Percentiles rank a stretch among this genome's conserved stretches.
phyloP scores from a whole-genome alignment of 306 rosid genomes.

The Dryas alaskensis region DNA sequence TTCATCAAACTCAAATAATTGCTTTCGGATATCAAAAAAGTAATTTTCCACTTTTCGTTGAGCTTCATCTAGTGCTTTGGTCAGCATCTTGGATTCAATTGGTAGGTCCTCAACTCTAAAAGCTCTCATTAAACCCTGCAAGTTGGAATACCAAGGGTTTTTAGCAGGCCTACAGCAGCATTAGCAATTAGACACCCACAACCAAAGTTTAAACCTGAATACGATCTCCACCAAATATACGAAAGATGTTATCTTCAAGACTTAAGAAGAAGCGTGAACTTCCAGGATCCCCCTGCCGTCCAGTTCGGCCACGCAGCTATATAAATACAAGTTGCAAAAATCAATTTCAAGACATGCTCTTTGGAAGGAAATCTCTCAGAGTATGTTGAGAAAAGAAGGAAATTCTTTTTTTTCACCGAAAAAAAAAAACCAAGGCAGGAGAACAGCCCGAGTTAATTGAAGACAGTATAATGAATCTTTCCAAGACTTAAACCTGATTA shows the following conservation, averaged over 20 bases:
- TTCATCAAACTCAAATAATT: constrained; percentile 90
- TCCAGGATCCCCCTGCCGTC: constrained; percentile 97
- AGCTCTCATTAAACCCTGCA: constrained; percentile 92
- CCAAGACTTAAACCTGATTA: constrained; percentile 69
- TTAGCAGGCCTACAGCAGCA: constrained; percentile 22
- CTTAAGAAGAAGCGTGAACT: constrained; percentile 95
- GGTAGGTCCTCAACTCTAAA: constrained; percentile 98
- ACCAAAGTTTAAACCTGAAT: constrained; percentile 62
- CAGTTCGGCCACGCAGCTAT: constrained; percentile 94
- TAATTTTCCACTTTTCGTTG: constrained; percentile 97
- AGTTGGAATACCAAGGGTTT: constrained; percentile 24
- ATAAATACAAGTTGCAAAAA: constrained; percentile 27
- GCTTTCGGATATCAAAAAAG: constrained; percentile 94
- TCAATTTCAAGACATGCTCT: constrained; percentile 21
- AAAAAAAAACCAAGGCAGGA: not conserved
- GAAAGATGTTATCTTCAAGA: constrained; percentile 94
- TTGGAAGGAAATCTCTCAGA: constrained; percentile 10
- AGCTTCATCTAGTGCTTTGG: constrained; percentile 98
- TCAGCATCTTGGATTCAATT: constrained; percentile 94
- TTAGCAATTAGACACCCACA: constrained; percentile 23
- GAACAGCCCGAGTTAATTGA: constrained; percentile 12
- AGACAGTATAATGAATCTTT: constrained; percentile 7
- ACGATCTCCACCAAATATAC: constrained; percentile 95
- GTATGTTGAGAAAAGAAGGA: constrained; percentile 11
- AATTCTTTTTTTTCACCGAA: not conserved